Conservation (phyloP, 345 rosid species). For the Linum tenue region DNA sequence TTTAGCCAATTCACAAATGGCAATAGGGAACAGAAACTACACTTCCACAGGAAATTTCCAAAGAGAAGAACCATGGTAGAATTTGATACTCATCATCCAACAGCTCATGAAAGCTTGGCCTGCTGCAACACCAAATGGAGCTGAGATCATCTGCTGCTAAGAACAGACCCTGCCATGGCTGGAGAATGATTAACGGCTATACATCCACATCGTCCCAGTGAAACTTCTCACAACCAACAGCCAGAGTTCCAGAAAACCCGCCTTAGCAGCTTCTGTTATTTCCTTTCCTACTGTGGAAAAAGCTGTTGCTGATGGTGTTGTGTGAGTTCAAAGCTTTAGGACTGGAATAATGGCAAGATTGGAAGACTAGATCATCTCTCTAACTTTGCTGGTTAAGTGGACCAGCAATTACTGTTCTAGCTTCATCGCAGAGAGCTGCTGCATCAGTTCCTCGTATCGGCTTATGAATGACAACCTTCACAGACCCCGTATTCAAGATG, state of each 20-base stretch:
- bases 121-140: neutral
- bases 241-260: neutral
- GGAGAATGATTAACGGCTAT: neutral
- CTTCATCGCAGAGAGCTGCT: slow-evolving; percentile 47
- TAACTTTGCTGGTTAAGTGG: neutral
- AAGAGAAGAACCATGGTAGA: too few relatives aligned
- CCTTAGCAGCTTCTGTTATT: neutral
- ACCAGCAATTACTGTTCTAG: slow-evolving; percentile 52
- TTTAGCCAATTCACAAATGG: too few relatives aligned
- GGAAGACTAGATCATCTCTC: neutral
- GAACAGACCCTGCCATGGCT: neutral
- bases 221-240: neutral
- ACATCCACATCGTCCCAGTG: neutral
- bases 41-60: too few relatives aligned
- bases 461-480: slow-evolving; percentile 63
- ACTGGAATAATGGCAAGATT: neutral
- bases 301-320: too few relatives aligned
- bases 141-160: neutral
- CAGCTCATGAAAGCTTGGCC: too few relatives aligned
- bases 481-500: slow-evolving; percentile 52
- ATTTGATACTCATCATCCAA: too few relatives aligned
- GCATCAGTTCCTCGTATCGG: slow-evolving; percentile 62
- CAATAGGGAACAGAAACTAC: too few relatives aligned
- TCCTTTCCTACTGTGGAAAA: neutral
- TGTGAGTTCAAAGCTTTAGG: neutral